Base-by-base conservation (phyloP, 2,329 filamentous ascomycete species). In the Trichoderma brevicompactum region DNA sequence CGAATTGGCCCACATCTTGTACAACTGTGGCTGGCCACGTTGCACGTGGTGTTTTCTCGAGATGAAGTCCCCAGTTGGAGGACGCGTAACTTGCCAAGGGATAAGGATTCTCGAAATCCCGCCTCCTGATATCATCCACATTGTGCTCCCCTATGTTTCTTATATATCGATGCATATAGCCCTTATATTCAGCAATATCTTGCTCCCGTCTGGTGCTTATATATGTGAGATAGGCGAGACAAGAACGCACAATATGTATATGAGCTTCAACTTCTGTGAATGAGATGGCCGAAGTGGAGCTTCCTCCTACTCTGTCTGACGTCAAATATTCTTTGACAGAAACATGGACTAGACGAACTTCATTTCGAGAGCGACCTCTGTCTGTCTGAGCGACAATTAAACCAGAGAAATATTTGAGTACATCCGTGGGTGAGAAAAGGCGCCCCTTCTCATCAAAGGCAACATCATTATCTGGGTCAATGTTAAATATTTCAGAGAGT, bases 91-190 rank as follows among this genome's bases (percentile, higher is more conserved):
- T 0, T 2, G 1, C 1, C 32, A 48, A 23, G 2, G 10, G 28
- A 19, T 12, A 38, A 10, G 2, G 2, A 6, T 2, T n/a, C n/a
- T n/a, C n/a, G n/a, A n/a, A n/a, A n/a, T n/a, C n/a, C n/a, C n/a
- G n/a, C n/a, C n/a, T n/a, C n/a, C n/a, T n/a, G n/a, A n/a, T n/a
- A n/a, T n/a, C n/a, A n/a, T n/a, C n/a, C n/a, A n/a, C n/a, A n/a
- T n/a, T 3, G 7, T 3, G n/a, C 3, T 34, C 10, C 1, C 36
- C 17, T 1, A 3, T 2, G 1, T 23, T 2, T 41, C 13, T 23
- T 13, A 9, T 5, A 4, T 1, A 32, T 6, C 2, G 19, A 0
- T 12, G 8, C n/a, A n/a, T n/a, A n/a, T n/a, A n/a, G n/a, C n/a
- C n/a, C n/a, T n/a, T n/a, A n/a, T n/a, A n/a, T n/a, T n/a, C n/a